Evolutionary conservation across 306 rosid genomes (phyloP).

Genomic region (Argentina anserina): DNA sequence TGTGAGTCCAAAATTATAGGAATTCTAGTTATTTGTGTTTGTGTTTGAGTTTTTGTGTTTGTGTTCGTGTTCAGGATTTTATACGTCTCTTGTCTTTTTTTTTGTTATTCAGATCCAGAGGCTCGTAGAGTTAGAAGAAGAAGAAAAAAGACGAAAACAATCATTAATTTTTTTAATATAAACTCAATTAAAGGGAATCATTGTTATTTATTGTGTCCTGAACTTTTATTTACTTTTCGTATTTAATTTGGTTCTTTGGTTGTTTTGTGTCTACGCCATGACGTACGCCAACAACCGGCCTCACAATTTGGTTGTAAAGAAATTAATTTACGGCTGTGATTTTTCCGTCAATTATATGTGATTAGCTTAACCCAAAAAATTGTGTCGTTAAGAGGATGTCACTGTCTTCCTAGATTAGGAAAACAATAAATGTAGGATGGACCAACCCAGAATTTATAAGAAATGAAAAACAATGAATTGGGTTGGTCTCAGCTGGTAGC

Average conservation of each 20-base stretch:
- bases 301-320: background rate
- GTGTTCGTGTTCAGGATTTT: conserved; percentile 18
- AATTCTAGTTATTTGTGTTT: conserved; percentile 17
- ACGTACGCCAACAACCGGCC: background rate
- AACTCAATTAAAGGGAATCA: conserved; percentile 8
- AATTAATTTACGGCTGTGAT: background rate
- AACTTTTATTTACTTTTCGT: conserved; percentile 1
- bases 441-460: background rate
- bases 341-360: conserved; percentile 1
- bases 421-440: background rate
- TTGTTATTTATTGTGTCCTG: conserved; percentile 12
- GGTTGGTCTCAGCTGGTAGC: conserved; percentile 6
- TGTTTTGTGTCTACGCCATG: background rate
- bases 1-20: conserved; percentile 52
- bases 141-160: too few species aligned
- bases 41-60: conserved; percentile 3
- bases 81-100: background rate
- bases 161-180: background rate
- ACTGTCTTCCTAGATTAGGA: background rate
- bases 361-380: background rate
- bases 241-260: background rate
- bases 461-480: background rate
- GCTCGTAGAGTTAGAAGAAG: conserved; percentile 17
- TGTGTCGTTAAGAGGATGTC: background rate
- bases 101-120: conserved; percentile 28